A percentile compares a stretch with the other conserved stretches of the same genome.
Conservation (phyloP, 2,329 filamentous ascomycete genomes). For the Fusarium equiseti region DNA sequence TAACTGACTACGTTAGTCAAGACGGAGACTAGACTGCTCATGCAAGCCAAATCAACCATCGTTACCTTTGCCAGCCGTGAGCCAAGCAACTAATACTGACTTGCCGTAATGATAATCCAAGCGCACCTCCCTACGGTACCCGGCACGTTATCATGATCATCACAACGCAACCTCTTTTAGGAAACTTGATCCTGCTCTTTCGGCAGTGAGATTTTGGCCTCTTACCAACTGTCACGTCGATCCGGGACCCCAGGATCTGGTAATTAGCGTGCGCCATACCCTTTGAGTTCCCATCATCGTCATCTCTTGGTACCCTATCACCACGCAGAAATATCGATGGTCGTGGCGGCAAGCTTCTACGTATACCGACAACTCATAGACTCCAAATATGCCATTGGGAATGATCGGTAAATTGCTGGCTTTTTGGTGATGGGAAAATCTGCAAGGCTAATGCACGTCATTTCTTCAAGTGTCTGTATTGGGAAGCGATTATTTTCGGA, state of each 20-base stretch:
- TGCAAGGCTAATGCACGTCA: not conserved
- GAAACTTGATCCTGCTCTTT: conserved; percentile 2
- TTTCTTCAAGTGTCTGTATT: not conserved
- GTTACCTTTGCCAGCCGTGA: not conserved
- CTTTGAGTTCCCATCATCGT: not conserved
- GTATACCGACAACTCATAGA: not conserved
- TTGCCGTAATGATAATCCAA: not conserved
- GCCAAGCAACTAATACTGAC: not conserved
- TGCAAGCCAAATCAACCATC: conserved; percentile 13
- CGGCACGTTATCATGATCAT: conserved; percentile 2
- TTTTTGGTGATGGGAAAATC: not conserved
- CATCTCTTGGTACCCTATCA: not conserved
- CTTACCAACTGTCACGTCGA: conserved; percentile 14
- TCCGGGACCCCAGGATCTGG: conserved; percentile 5
- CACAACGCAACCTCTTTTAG: not conserved
- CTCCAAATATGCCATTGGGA: not conserved
- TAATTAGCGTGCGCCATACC: conserved; percentile 13
- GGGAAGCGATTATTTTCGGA: not conserved
- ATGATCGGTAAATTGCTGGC: not conserved
- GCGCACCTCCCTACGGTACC: not conserved
- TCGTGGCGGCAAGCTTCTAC: conserved; percentile 15
- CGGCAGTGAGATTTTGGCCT: not conserved
- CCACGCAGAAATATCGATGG: not conserved
- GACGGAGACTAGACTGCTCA: conserved; percentile 8
- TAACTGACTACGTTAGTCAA: not conserved